Evolutionary conservation across 2,329 filamentous ascomycete genomes (phyloP), one percentile per base, ranked within the genome.

Genomic region (Epichloe amarillans): DNA sequence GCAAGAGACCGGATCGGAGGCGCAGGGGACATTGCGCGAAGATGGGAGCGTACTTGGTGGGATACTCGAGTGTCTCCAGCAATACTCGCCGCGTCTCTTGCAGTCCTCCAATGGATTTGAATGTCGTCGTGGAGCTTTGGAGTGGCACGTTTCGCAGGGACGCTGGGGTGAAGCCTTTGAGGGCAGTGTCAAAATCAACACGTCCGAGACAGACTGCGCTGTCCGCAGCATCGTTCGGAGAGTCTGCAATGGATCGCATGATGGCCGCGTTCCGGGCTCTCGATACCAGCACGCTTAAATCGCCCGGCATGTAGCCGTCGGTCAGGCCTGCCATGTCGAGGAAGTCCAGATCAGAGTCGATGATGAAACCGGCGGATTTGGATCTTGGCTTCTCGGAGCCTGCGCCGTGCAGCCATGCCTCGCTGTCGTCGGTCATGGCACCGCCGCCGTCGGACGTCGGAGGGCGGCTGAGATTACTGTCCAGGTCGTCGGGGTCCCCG

Each of bases 241-340:
- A 66, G 54, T 76, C 75, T 43, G 72, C 71, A 30, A 97, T 83
- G 7, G 84, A 84, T 10, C 91, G 84, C 58, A 97, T 95, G 15
- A 98, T 77, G 26, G 91, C 88, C 68, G 97, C 93, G 59, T 91
- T 95, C 50, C 90, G 81, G 38, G 93, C 91, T 52, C 93, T 80
- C 11, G 88, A 84, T 17, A 95, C 86, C 11, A 98, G 79, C 2
- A 96, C 76, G 15, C 85, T 82, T 38, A 98, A 74, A 65, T 98
- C 93, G 3, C 90, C 93, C 1, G 93, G 91, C 90, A 97, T 96
- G 64, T 97, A 98, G 1, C 93, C 93, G 62, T 98, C 93, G 0
- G 91, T 97, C 58, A 91, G 84, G 1, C 93, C 90, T 17, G 94
- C 89, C 51, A 98, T 77, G 55, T 97, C 91, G 8, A 97, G 79